Percentiles rank a stretch among this genome's conserved stretches.
Conservation (phyloP, 2,329 filamentous ascomycete species). For the Ophiostoma perfectum region DNA sequence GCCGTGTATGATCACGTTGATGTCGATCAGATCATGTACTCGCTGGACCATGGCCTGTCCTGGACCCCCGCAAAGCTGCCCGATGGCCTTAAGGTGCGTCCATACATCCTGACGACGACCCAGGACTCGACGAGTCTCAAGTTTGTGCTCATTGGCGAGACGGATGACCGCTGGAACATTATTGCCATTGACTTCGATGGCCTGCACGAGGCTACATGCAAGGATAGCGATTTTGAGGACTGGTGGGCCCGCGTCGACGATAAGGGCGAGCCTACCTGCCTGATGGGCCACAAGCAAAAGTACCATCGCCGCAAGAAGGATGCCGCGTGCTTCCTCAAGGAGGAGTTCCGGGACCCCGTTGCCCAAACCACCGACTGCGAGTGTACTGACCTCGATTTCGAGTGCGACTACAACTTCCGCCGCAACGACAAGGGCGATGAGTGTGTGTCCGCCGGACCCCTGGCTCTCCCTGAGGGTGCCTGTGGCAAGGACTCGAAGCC, state of each 20-base stretch:
- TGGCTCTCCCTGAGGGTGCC: conserved; percentile 63
- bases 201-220: conserved; percentile 74
- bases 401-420: conserved; percentile 92
- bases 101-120: conserved; percentile 74
- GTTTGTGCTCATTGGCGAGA: conserved; percentile 70
- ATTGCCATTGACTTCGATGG: conserved; percentile 79
- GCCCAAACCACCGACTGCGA: conserved; percentile 69
- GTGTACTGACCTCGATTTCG: conserved; percentile 80
- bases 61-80: conserved; percentile 72
- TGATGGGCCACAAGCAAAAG: conserved; percentile 94
- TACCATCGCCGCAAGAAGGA: conserved; percentile 80
- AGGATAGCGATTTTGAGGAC: conserved; percentile 70
- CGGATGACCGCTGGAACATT: conserved; percentile 53
- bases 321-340: conserved; percentile 81
- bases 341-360: conserved; percentile 73
- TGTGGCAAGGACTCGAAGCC: conserved; percentile 58
- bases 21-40: conserved; percentile 62
- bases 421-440: conserved; percentile 58
- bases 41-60: conserved; percentile 78
- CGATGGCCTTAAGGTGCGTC: conserved; percentile 60
- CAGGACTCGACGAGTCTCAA: conserved; percentile 90
- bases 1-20: conserved; percentile 70
- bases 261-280: conserved; percentile 73
- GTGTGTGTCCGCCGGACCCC: conserved; percentile 59
- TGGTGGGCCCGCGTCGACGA: conserved; percentile 82